Evolutionary conservation across 1,284 basidiomycete species (phyloP), one percentile per base, ranked within the genome.

Genomic region (Thelephora terrestris): DNA sequence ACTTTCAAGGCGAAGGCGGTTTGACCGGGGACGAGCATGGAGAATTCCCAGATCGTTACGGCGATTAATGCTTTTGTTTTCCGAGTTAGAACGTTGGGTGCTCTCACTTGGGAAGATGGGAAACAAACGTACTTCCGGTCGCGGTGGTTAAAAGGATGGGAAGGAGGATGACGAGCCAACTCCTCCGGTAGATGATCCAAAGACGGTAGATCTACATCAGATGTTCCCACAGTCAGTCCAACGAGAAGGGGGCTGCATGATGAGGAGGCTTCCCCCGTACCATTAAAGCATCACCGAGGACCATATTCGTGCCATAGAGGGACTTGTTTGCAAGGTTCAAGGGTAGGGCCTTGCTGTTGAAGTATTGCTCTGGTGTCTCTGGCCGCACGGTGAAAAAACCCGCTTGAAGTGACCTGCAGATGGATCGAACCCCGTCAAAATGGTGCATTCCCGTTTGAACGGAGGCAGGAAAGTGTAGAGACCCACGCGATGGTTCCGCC

Each of bases 31-130:
- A 4, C 21, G 21, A 46, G 32, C 5, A 17, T 16, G 6, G 45
- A 46, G 27, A 46, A 46, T 46, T 46, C 45, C 45, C 45, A 46
- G 27, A 46, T 35, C 27, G 34, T 46, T 3, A 32, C 45, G 12
- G 42, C 29, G 18, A 43, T 16, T 20, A 36, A 6, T 17, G 29
- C n/a, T n/a, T 32, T 32, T 32, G 7, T 27, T 27, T 7, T 7
- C 3, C 9, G n/a, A 3, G 29, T 32, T 32, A 9, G 29, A 32
- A 12, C 14, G 7, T 32, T 7, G 12, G 9, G 4, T 32, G 7
- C 29, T 32, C 5, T 27, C n/a, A 4, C 21, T 37, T n/a, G 16
- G 27, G 36, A 20, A 10, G 29, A 27, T 20, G 25, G 7, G 21
- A 10, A 20, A 5, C 16, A 16, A 16, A 46, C 32, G 12, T 46